These are phyloP conservation scores for Fonsecaea pugnacius DNA, from an alignment of 2,329 filamentous ascomycete genomes.

Conservation along the genomic window DNA sequence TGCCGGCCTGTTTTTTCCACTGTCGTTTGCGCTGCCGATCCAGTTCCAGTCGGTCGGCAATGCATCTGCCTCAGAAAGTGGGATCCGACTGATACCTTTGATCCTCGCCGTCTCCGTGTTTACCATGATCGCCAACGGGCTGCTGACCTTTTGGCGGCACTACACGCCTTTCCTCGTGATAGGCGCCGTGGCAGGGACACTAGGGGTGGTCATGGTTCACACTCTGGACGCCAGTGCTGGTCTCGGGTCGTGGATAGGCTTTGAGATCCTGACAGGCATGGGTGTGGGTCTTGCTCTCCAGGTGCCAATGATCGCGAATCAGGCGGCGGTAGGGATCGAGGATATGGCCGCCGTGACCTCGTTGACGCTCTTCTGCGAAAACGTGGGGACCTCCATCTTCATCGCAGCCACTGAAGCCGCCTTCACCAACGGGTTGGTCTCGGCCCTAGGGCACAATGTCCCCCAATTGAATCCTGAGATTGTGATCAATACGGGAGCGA, in stretches of 20 bases:
- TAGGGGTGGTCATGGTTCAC: slow-evolving; percentile 41
- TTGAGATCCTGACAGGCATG: slow-evolving; percentile 41
- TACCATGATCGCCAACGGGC: slow-evolving; percentile 42
- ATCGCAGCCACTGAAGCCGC: slow-evolving; percentile 40
- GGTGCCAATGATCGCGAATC: slow-evolving; percentile 35
- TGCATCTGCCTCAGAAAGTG: slow-evolving; percentile 42
- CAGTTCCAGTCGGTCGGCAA: slow-evolving; percentile 52
- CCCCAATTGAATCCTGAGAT: slow-evolving; percentile 32
- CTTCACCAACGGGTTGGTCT: slow-evolving; percentile 41
- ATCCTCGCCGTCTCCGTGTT: slow-evolving; percentile 44
- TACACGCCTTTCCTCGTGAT: slow-evolving; percentile 37
- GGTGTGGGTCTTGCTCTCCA: slow-evolving; percentile 37
- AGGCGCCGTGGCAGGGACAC: slow-evolving; percentile 34
- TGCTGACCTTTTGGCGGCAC: slow-evolving; percentile 38
- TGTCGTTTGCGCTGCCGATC: slow-evolving; percentile 52
- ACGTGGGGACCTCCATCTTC: slow-evolving; percentile 39
- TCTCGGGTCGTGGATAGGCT: slow-evolving; percentile 43
- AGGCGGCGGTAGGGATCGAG: slow-evolving; percentile 34
- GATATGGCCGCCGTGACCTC: slow-evolving; percentile 39
- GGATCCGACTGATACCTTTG: slow-evolving; percentile 48
- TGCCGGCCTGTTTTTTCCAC: slow-evolving; percentile 43
- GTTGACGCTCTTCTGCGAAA: slow-evolving; percentile 37
- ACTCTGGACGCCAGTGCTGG: slow-evolving; percentile 38
- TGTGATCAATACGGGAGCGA: slow-evolving; percentile 39
- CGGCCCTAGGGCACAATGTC: slow-evolving; percentile 3